Base-by-base conservation (phyloP, 2,329 filamentous ascomycete genomes). In the Colletotrichum costaricense region DNA sequence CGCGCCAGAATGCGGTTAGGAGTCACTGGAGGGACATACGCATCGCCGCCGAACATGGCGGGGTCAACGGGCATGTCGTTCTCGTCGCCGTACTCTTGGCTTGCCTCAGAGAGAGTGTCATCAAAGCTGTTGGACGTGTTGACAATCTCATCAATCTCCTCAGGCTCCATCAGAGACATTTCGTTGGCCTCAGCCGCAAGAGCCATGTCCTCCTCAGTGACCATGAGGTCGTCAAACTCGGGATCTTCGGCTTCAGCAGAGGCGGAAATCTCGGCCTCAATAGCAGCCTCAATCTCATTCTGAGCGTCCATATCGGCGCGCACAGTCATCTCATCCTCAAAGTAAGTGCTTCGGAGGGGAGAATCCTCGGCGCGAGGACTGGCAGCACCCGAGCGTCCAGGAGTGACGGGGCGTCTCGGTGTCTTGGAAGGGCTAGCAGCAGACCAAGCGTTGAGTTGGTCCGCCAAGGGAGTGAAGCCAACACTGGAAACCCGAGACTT, bases 71-170 rank as follows among this genome's bases (percentile, higher is more conserved):
- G 90, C 11, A 89, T 81, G 35, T 86, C 85, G 78, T 93, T 93
- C 79, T 93, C 92, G 76, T 93, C 91, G 2, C 88, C 91, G 77
- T 93, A 93, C 75, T 92, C 89, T 75, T 93, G 88, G 77, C 90
- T 92, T 1, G 88, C 88, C 73, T 92, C 90, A 0, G 91, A 93
- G 3, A 87, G 79, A 0, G 85, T 82, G 55, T 89, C 86, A 19
- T 89, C 87, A 62, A 85, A 81, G 66, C 73, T 75, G 71, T 69
- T 74, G 74, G 63, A 71, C 30, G 74, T 76, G 56, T 80, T 78
- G n/a, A 75, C 75, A 59, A 80, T 75, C 11, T 85, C 81, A 1
- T 86, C 81, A 2, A 83, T 73, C 24, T 83, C 78, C 28, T 83
- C 81, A 5, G 84, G 81, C 63, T 88, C 87, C 79, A 90, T 80